Percentiles rank a stretch among this genome's conserved stretches.
Conservation (phyloP, 2,329 filamentous ascomycete species). For the Colletotrichum tanaceti region DNA sequence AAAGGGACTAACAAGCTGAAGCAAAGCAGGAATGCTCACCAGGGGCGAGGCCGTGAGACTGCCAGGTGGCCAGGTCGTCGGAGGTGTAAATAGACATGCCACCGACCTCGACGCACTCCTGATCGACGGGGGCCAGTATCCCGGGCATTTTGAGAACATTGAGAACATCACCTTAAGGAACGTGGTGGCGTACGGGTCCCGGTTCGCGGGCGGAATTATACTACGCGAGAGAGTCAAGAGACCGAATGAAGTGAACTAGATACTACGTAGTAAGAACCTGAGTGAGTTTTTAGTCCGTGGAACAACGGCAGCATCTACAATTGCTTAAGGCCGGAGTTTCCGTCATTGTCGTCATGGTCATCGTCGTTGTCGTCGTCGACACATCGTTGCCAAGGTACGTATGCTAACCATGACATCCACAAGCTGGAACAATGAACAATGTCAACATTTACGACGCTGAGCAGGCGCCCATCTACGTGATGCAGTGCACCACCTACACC, state of each 20-base stretch:
- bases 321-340: no score
- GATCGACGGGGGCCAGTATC: no score
- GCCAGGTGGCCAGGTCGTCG: conserved; percentile 70
- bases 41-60: conserved; percentile 67
- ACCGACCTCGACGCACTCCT: conserved; percentile 70
- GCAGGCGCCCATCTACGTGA: conserved; percentile 15
- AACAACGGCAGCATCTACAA: neutral
- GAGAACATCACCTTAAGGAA: no score
- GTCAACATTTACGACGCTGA: conserved; percentile 19
- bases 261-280: conserved; percentile 9
- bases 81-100: conserved; percentile 73
- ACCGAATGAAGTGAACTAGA: neutral
- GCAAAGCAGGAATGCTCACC: no score
- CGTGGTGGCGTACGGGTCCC: conserved; percentile 1
- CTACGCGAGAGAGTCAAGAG: neutral
- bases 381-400: no score
- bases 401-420: neutral
- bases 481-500: conserved; percentile 28
- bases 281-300: neutral
- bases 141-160: no score
- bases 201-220: conserved; percentile 1
- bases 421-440: conserved; percentile 25
- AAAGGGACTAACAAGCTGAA: no score
- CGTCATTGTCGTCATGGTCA: no score
- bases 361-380: no score